Base-by-base conservation (phyloP, 1,284 basidiomycete genomes). In the Naganishia albida region DNA sequence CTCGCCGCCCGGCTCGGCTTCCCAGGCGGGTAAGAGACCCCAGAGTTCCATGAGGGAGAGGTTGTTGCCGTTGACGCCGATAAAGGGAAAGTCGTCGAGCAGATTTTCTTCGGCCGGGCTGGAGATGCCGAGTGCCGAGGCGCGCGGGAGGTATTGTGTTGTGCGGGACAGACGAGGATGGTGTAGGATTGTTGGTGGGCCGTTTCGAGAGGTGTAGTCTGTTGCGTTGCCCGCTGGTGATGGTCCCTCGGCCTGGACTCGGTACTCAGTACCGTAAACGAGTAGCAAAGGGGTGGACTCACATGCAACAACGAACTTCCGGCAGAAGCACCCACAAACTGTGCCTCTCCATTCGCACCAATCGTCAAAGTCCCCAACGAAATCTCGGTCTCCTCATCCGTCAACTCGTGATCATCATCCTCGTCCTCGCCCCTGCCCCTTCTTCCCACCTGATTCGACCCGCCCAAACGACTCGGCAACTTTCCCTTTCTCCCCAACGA, bases 281-380 rank as follows among this genome's bases (percentile, higher is more conserved):
- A 6, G 34, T 34, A 28, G 28, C 12, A 2, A 56, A 56, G 12
- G n/a, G n/a, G 23, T 38, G 30, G 10, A 64, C 62, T 54, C 25
- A 67, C 62, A 26, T 67, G 72, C 13, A 78, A 68, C 51, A 77
- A 75, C 62, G 77, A 74, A 57, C 72, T 73, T 8, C 73, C 76
- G 2, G 75, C 76, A 40, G 75, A 73, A 39, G 72, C 72, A 18
- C 78, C 76, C 4, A 77, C 72, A 63, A 76, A 79, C 57, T 71
- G 72, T 2, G 77, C 72, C 59, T 74, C 69, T 12, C 76, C 75
- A 44, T 74, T 73, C 7, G 66, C 64, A 1, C 74, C 72, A 49
- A 78, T 77, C 1, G 75, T 78, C 62, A 80, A 68, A 0, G 75
- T 76, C 3, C 78, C 78, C 52, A 78, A 73, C 6, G 72, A 72